phyloP scores from a whole-genome alignment of 495 filamentous ascomycete genomes.

The Elasticomyces elasticus region DNA sequence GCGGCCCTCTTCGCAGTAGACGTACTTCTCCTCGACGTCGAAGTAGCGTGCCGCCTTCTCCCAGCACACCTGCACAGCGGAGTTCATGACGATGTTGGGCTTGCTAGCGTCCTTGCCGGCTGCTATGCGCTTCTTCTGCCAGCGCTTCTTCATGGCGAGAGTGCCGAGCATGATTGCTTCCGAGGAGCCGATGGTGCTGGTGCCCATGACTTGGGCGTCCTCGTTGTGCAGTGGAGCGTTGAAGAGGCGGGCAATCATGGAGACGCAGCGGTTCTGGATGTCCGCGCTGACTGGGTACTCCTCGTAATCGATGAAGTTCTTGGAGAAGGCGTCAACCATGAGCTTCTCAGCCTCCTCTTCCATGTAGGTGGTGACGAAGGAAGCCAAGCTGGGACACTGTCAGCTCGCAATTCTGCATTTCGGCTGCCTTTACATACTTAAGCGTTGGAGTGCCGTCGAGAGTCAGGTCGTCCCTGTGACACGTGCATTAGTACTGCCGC shows the following conservation, averaged over 20 bases:
- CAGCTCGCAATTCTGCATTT: neutral
- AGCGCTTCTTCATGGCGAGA: slow-evolving; percentile 90
- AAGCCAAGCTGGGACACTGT: slow-evolving; percentile 47
- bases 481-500: neutral
- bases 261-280: slow-evolving; percentile 85
- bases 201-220: slow-evolving; percentile 58
- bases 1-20: slow-evolving; percentile 70
- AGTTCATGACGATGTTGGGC: slow-evolving; percentile 88
- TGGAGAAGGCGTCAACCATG: slow-evolving; percentile 78
- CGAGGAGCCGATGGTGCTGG: slow-evolving; percentile 73
- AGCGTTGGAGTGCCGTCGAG: slow-evolving; percentile 83
- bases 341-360: slow-evolving; percentile 86
- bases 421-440: slow-evolving; percentile 46
- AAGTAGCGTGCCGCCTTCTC: slow-evolving; percentile 95
- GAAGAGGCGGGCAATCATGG: slow-evolving; percentile 87
- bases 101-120: slow-evolving; percentile 62
- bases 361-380: slow-evolving; percentile 81
- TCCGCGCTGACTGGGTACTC: slow-evolving; percentile 83
- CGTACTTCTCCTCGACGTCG: slow-evolving; percentile 80
- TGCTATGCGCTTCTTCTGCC: slow-evolving; percentile 73
- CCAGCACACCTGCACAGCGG: slow-evolving; percentile 91
- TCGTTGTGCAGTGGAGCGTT: slow-evolving; percentile 50
- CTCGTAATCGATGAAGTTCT: slow-evolving; percentile 80
- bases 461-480: slow-evolving; percentile 59
- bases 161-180: slow-evolving; percentile 87